Evolutionary conservation across 139 green algal genomes (phyloP).

Genomic region (Zygnema cylindricum): DNA sequence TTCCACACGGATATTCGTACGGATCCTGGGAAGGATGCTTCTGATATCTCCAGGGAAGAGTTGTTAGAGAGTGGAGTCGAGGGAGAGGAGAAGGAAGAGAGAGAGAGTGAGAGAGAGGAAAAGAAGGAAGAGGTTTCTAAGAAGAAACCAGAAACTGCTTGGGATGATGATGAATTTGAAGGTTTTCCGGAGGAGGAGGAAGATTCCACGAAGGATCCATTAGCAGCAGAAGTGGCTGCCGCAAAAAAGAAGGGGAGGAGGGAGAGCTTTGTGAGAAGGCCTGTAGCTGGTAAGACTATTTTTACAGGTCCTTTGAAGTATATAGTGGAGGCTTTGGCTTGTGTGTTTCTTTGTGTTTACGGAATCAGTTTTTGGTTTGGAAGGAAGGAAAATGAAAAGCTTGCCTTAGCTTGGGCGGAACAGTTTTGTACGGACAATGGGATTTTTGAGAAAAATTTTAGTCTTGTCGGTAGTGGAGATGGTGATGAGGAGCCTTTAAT

Average conservation of each 20-base stretch:
- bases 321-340: slow-evolving; percentile 5
- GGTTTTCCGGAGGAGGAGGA: slow-evolving; percentile 20
- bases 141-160: not conserved
- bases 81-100: not conserved
- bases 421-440: slow-evolving; percentile 38
- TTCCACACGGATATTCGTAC: no score
- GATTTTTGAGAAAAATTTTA: slow-evolving; percentile 59
- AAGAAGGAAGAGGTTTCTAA: not conserved
- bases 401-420: slow-evolving; percentile 39
- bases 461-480: slow-evolving; percentile 27
- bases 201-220: not conserved
- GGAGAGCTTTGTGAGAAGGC: not conserved
- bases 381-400: slow-evolving; percentile 49
- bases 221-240: not conserved
- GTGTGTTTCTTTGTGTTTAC: slow-evolving; percentile 14
- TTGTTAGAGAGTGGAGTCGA: no score
- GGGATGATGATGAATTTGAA: slow-evolving; percentile 61
- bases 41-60: no score
- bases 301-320: not conserved
- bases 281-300: not conserved
- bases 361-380: slow-evolving; percentile 49
- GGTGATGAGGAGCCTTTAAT: slow-evolving; percentile 49
- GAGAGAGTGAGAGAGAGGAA: not conserved
- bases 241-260: not conserved
- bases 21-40: no score